Conservation (phyloP, 1,284 basidiomycete species). For the Pseudozyma flocculosa region DNA sequence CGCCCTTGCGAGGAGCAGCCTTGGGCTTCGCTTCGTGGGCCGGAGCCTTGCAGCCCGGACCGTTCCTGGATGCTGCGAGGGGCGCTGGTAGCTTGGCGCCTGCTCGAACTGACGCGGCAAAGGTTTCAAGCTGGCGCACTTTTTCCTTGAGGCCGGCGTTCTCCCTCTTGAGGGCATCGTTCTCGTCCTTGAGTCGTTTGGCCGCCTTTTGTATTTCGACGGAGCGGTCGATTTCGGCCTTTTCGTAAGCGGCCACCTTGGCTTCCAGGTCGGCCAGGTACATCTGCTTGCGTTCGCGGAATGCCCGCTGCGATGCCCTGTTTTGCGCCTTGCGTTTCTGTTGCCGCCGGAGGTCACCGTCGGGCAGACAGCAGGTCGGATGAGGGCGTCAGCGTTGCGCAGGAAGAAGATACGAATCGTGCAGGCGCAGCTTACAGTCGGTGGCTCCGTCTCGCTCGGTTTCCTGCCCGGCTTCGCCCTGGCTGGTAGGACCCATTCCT, state of each 20-base stretch:
- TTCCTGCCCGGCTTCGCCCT: slow-evolving; percentile 57
- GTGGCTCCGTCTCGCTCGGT: slow-evolving; percentile 49
- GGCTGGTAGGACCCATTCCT: slow-evolving; percentile 55
- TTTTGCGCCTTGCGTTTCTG: slow-evolving; percentile 56
- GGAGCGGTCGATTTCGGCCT: slow-evolving; percentile 42
- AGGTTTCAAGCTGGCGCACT: slow-evolving; percentile 24
- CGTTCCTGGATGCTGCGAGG: too few species aligned
- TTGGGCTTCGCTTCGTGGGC: slow-evolving; percentile 27
- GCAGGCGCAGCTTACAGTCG: slow-evolving; percentile 45
- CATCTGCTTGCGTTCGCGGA: slow-evolving; percentile 48
- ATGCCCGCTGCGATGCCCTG: slow-evolving; percentile 49
- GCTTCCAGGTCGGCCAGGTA: slow-evolving; percentile 46
- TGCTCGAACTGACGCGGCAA: slow-evolving; percentile 6
- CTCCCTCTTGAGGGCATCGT: slow-evolving; percentile 30
- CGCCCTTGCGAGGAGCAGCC: slow-evolving; percentile 6
- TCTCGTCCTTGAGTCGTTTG: slow-evolving; percentile 41
- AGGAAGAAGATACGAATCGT: too few species aligned
- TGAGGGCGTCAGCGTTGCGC: too few species aligned
- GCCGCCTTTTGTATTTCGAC: slow-evolving; percentile 53
- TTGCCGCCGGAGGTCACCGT: neutral
- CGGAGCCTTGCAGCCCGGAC: slow-evolving; percentile 35
- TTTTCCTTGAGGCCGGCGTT: slow-evolving; percentile 25
- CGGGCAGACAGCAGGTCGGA: neutral
- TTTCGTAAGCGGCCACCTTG: slow-evolving; percentile 52
- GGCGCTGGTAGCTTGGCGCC: slow-evolving; percentile 8